Evolutionary conservation across 139 green algal genomes (phyloP).

Genomic region (Chlorella sorokiniana): DNA sequence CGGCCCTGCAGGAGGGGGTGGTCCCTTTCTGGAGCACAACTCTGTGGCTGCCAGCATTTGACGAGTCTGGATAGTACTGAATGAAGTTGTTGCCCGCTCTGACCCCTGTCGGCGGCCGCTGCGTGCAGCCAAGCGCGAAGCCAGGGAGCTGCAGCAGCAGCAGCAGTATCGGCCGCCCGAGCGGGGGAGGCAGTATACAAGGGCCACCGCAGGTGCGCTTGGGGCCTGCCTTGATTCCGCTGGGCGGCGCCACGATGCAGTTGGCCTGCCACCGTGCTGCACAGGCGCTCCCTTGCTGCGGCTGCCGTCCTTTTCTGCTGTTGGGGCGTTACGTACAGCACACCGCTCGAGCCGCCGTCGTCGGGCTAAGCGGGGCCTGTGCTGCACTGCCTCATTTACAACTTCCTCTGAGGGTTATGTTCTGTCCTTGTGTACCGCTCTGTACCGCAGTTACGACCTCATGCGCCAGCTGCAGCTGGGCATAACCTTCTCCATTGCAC

Average conservation of each 20-base stretch:
- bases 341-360: no score
- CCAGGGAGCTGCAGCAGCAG: conserved; percentile 8
- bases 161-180: conserved; percentile 14
- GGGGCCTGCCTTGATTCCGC: background rate
- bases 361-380: no score
- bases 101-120: background rate
- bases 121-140: conserved; percentile 12
- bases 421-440: background rate
- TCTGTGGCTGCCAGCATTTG: no score
- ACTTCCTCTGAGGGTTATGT: background rate
- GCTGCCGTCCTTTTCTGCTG: no score
- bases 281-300: no score
- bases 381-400: background rate
- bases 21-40: no score
- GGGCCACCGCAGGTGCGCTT: conserved; percentile 61
- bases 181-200: conserved; percentile 74
- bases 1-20: no score
- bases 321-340: no score
- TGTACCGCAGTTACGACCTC: conserved; percentile 78
- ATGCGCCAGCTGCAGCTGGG: conserved; percentile 95
- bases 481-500: conserved; percentile 77
- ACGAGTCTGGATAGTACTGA: background rate
- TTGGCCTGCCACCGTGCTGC: no score
- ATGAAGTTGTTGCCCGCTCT: background rate
- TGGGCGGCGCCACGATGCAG: background rate